Conservation (phyloP, 495 filamentous ascomycete species). For the Aspergillus affinis region DNA sequence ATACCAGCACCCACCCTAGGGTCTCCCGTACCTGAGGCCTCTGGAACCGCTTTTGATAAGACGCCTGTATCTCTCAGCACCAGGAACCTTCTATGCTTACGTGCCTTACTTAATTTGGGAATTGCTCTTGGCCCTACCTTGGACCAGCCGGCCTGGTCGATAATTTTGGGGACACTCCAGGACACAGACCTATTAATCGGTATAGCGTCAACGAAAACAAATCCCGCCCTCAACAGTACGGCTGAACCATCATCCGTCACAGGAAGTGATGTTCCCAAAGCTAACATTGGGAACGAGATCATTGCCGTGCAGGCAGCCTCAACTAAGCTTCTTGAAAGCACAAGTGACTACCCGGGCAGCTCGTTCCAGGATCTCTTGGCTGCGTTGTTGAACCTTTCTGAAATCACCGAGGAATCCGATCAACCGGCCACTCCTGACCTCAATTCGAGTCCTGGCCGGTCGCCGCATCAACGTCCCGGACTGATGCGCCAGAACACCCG, state of each 20-base stretch:
- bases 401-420: conserved; percentile 33
- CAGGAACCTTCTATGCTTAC: conserved; percentile 83
- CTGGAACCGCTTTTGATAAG: conserved; percentile 24
- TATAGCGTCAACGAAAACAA: conserved; percentile 44
- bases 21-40: conserved; percentile 23
- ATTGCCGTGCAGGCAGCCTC: conserved; percentile 88
- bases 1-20: conserved; percentile 21
- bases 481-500: conserved; percentile 56
- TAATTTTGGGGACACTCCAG: conserved; percentile 85
- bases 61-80: conserved; percentile 65
- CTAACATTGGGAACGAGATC: conserved; percentile 73
- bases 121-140: conserved; percentile 92
- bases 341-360: conserved; percentile 77
- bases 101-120: conserved; percentile 88
- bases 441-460: conserved; percentile 19
- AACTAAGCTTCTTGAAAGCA: conserved; percentile 83
- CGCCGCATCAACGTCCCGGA: conserved; percentile 30
- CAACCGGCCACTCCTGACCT: conserved; percentile 27
- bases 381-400: conserved; percentile 68
- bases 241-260: conserved; percentile 26
- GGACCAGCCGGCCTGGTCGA: conserved; percentile 75
- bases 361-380: conserved; percentile 76
- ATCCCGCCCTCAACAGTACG: conserved; percentile 26
- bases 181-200: conserved; percentile 86
- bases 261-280: conserved; percentile 48